Percentiles rank a stretch among this genome's conserved stretches.
These are phyloP conservation scores for Priceomyces medius DNA, from an alignment of 805 yeast genomes.

Conservation along the genomic window DNA sequence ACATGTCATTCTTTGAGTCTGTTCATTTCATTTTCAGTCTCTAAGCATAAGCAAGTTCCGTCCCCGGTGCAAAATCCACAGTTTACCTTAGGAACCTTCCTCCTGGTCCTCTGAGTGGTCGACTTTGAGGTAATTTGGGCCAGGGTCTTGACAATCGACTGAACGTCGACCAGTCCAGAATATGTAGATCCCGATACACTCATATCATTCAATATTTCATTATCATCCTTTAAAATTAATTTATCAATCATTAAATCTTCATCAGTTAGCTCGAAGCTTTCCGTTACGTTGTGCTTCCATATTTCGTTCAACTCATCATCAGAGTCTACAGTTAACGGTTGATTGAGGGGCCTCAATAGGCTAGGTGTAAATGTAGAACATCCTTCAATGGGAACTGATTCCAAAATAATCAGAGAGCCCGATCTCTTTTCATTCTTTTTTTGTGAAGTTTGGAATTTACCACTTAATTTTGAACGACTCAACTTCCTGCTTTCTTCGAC, in stretches of 20 bases:
- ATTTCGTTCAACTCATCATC: slow-evolving; percentile 9
- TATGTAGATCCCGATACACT: not conserved
- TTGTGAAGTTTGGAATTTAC: slow-evolving; percentile 3
- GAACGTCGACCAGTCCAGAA: not conserved
- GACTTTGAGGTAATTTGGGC: not conserved
- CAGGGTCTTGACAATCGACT: not conserved
- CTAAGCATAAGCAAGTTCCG: slow-evolving; percentile 43
- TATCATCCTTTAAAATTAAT: slow-evolving; percentile 8
- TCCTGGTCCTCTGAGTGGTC: not conserved
- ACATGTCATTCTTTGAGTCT: not conserved
- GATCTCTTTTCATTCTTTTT: not conserved
- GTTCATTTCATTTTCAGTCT: slow-evolving; percentile 27
- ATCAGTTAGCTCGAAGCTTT: slow-evolving; percentile 6
- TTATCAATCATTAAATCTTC: slow-evolving; percentile 6
- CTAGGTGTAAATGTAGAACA: slow-evolving; percentile 11
- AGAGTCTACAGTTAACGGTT: slow-evolving; percentile 10
- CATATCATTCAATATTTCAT: slow-evolving; percentile 1
- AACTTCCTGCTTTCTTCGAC: slow-evolving; percentile 8
- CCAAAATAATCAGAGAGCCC: not conserved
- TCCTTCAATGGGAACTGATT: slow-evolving; percentile 2
- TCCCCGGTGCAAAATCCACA: slow-evolving; percentile 41
- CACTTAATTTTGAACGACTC: slow-evolving; percentile 4
- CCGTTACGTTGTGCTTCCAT: slow-evolving; percentile 1
- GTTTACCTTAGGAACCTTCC: slow-evolving; percentile 20
- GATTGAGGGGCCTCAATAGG: slow-evolving; percentile 13